Conservation (phyloP, 2,329 filamentous ascomycete genomes). For the Myriosclerotinia scirpicola region DNA sequence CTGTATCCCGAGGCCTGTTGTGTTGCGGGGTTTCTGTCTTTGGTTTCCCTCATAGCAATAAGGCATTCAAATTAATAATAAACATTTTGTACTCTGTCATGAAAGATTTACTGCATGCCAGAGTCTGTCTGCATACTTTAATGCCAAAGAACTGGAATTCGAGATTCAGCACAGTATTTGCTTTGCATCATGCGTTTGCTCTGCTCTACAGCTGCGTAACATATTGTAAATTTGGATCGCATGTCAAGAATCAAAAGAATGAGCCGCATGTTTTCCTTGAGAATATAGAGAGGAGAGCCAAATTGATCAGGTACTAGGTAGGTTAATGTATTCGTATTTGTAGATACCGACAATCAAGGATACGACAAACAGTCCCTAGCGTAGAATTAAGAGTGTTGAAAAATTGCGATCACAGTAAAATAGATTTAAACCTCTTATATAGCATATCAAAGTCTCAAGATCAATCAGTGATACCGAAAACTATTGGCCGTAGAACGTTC, state of each 20-base stretch:
- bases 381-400: not conserved
- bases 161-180: slow-evolving; percentile 7
- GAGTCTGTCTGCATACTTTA: not conserved
- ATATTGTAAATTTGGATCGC: not conserved
- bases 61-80: not conserved
- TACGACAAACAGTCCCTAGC: not conserved
- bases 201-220: not conserved
- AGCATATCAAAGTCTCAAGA: not conserved
- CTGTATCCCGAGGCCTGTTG: not conserved
- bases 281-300: too few species aligned
- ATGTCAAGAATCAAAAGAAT: not conserved
- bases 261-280: not conserved
- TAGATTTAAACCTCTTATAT: too few species aligned
- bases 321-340: not conserved
- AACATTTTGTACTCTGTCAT: not conserved
- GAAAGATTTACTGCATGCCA: not conserved
- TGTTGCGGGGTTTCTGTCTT: not conserved
- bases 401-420: not conserved
- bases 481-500: slow-evolving; percentile 5
- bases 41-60: not conserved
- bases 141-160: slow-evolving; percentile 16
- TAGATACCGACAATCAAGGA: too few species aligned
- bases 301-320: not conserved
- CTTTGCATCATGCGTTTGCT: not conserved
- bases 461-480: not conserved